Percentiles rank a stretch among this genome's conserved stretches.
phyloP scores from a whole-genome alignment of 2,329 filamentous ascomycete species.

The Arthrobotrys entomopaga region DNA sequence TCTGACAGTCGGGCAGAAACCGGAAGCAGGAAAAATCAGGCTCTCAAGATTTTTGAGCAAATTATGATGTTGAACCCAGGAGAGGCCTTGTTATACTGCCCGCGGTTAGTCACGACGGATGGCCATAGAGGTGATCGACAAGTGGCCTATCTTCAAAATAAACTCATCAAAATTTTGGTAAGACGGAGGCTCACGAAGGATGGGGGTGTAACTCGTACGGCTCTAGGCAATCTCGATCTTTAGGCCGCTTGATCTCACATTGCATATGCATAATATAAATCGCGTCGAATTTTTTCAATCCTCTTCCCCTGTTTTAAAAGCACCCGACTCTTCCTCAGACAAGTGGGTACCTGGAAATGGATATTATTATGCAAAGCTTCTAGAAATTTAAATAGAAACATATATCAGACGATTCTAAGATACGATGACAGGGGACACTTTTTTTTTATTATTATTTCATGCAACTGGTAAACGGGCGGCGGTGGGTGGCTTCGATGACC shows the following conservation, averaged over 20 bases:
- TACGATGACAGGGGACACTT: too few species aligned
- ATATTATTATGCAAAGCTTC: too few species aligned
- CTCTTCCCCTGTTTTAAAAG: too few species aligned
- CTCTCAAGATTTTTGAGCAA: slow-evolving; percentile 62
- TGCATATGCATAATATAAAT: not conserved
- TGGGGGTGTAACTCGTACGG: slow-evolving; percentile 28
- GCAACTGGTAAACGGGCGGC: too few species aligned
- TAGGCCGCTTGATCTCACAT: not conserved
- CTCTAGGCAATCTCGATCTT: slow-evolving; percentile 2
- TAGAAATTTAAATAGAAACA: too few species aligned
- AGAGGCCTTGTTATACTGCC: slow-evolving; percentile 60
- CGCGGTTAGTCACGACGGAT: slow-evolving; percentile 20
- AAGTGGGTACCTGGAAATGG: too few species aligned
- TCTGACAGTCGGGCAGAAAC: not conserved
- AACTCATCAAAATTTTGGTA: slow-evolving; percentile 26
- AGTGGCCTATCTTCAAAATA: slow-evolving; percentile 6
- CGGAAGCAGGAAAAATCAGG: not conserved
- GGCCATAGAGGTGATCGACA: not conserved
- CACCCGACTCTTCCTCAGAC: too few species aligned
- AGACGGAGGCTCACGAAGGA: slow-evolving; percentile 33
- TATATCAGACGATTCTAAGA: too few species aligned
- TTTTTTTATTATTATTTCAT: too few species aligned
- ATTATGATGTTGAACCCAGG: slow-evolving; percentile 66
- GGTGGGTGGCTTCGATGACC: too few species aligned
- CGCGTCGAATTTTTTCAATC: not conserved